Conservation (phyloP, 352 stramenopile genomes). For the Pythium apleroticum region DNA sequence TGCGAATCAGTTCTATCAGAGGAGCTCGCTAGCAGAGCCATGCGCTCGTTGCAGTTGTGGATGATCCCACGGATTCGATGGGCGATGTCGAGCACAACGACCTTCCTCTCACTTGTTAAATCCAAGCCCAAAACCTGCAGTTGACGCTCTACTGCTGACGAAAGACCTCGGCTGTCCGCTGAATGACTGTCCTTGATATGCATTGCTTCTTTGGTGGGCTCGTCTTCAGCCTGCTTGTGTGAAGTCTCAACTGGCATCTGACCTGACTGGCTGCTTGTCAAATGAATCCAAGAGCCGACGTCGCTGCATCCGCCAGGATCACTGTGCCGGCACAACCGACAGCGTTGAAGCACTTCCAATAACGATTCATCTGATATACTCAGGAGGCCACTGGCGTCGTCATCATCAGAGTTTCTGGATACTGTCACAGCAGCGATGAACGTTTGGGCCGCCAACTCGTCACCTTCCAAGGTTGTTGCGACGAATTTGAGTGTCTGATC, state of each 20-base stretch:
- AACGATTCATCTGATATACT: constrained; percentile 9
- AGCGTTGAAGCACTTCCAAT: neutral
- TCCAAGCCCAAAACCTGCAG: neutral
- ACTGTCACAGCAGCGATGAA: neutral
- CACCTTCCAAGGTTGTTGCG: neutral
- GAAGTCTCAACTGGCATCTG: neutral
- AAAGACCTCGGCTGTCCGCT: neutral
- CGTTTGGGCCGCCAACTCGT: neutral
- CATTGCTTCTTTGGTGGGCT: neutral
- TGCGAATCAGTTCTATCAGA: neutral
- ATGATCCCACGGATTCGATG: neutral
- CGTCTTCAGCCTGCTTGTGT: neutral
- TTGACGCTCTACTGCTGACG: neutral
- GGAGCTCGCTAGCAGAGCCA: neutral
- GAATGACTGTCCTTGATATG: neutral
- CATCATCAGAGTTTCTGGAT: neutral
- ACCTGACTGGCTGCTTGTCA: neutral
- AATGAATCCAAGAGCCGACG: neutral
- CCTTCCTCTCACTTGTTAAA: neutral
- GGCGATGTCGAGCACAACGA: neutral
- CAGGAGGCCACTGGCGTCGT: neutral
- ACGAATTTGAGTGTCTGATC: constrained; percentile 4
- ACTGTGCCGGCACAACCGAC: constrained; percentile 1
- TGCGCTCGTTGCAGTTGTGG: constrained; percentile 16
- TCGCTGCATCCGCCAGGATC: neutral